Evolutionary conservation across 495 filamentous ascomycete genomes (phyloP), one percentile per base, ranked within the genome.

Genomic region (Hypoxylon perforatum): DNA sequence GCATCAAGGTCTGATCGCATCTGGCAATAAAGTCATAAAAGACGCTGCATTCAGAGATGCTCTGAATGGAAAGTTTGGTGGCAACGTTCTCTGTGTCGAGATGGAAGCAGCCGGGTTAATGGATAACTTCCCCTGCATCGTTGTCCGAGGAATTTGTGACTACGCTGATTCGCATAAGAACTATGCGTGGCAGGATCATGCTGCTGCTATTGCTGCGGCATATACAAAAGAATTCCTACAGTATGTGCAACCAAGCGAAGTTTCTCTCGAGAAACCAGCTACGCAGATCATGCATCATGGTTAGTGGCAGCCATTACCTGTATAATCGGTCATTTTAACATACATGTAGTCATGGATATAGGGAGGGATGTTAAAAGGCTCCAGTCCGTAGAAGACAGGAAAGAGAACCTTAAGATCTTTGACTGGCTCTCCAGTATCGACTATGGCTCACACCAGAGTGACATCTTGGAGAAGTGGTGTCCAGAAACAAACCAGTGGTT

Each of bases 111-210:
- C 69, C 0, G 72, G 72, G 7, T 11, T 74, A 11, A 65, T 72
- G 69, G 58, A 74, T 9, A 18, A 63, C 17, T 67, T 74, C 38
- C 72, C 69, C 8, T 70, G 62, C n/a, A 18, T 70, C 1, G 72
- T 78, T 3, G 76, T 83, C 50, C 69, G 77, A 10, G 80, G 80
- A 1, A 79, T 82, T 33, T 77, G 75, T 50, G 75, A 83, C 57
- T 82, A 81, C 64, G 62, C 65, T 0, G 76, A 81, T 57, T 65
- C 63, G 1, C 75, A 33, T n/a, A 42, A 42, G 39, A 42, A 42
- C n/a, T 42, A 42, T 42, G n/a, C n/a, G 2, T 42, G 39, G 39
- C 39, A 42, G 39, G 39, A 42, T 4, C 39, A 42, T 17, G 39
- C 39, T 17, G 39, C 39, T 17, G 39, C 39, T 17, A 17, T 42